Evolutionary conservation across 257 asterid genomes (phyloP).

Genomic region (Rubia yunnanensis): DNA sequence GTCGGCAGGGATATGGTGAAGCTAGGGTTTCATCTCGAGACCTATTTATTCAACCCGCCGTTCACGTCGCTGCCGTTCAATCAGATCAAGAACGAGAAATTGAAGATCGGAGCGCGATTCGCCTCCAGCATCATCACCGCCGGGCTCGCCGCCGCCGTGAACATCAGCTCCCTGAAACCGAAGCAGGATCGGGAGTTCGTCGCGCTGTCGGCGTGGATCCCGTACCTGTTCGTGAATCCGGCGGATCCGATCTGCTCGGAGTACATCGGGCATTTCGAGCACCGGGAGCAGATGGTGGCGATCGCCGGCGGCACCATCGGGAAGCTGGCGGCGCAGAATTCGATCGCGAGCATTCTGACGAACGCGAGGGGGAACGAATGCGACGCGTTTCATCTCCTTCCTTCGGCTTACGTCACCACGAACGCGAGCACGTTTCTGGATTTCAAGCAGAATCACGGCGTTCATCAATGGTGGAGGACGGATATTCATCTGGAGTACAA

Average conservation of each 20-base stretch:
- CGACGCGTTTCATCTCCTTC: constrained; percentile 61
- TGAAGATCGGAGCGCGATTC: constrained; percentile 44
- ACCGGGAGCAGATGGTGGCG: constrained; percentile 51
- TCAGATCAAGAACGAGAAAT: constrained; percentile 30
- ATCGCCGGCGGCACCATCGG: constrained; percentile 49
- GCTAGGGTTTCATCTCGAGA: constrained; percentile 32
- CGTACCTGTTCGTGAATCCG: constrained; percentile 54
- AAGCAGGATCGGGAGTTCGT: constrained; percentile 22
- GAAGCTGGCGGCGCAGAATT: constrained; percentile 49
- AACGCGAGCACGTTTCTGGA: constrained; percentile 23
- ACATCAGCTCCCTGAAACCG: constrained; percentile 3
- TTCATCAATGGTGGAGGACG: constrained; percentile 66
- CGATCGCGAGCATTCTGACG: constrained; percentile 41
- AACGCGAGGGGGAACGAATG: constrained; percentile 32
- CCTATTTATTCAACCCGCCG: constrained; percentile 72
- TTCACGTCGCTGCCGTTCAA: constrained; percentile 58
- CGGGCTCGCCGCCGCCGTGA: constrained; percentile 47
- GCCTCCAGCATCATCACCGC: constrained; percentile 46
- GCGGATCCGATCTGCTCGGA: constrained; percentile 56
- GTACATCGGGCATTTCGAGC: constrained; percentile 53
- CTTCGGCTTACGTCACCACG: constrained; percentile 47
- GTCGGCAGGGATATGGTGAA: constrained; percentile 46
- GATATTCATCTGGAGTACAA: constrained; percentile 8
- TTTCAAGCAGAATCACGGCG: constrained; percentile 50
- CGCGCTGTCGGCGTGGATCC: constrained; percentile 50